phyloP scores from a whole-genome alignment of 2,329 filamentous ascomycete species.

The Pezicula rhizophila region DNA sequence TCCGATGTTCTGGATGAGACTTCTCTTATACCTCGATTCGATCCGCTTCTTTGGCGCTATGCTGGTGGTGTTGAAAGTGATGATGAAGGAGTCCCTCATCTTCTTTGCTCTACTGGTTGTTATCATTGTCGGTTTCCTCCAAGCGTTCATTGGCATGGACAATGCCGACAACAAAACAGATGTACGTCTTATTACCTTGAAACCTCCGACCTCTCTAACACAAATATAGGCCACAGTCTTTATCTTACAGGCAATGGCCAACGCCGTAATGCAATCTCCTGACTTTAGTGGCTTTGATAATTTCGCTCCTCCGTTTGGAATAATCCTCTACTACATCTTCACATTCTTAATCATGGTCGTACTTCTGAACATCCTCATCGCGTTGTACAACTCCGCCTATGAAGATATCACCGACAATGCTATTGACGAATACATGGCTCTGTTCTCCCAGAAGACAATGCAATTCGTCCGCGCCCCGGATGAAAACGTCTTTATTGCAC shows the following conservation, averaged over 20 bases:
- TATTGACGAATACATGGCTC: conserved; percentile 88
- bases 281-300: conserved; percentile 85
- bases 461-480: conserved; percentile 95
- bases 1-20: conserved; percentile 93
- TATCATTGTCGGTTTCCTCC: conserved; percentile 80
- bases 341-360: conserved; percentile 96
- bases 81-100: conserved; percentile 91
- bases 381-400: conserved; percentile 94
- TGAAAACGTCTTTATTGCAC: conserved; percentile 96
- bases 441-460: conserved; percentile 92
- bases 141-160: conserved; percentile 90
- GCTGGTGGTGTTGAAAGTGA: conserved; percentile 92
- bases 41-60: conserved; percentile 96
- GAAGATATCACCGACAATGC: conserved; percentile 78
- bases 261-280: conserved; percentile 84
- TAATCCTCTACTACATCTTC: conserved; percentile 95
- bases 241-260: conserved; percentile 77
- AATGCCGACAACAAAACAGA: conserved; percentile 65
- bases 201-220: conserved; percentile 36
- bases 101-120: conserved; percentile 90
- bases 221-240: conserved; percentile 53
- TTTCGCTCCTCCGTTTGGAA: conserved; percentile 87
- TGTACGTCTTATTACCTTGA: conserved; percentile 31
- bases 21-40: conserved; percentile 88
- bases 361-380: conserved; percentile 91